Base-by-base conservation (phyloP, 805 yeast genomes). In the Metschnikowia gruessii region DNA sequence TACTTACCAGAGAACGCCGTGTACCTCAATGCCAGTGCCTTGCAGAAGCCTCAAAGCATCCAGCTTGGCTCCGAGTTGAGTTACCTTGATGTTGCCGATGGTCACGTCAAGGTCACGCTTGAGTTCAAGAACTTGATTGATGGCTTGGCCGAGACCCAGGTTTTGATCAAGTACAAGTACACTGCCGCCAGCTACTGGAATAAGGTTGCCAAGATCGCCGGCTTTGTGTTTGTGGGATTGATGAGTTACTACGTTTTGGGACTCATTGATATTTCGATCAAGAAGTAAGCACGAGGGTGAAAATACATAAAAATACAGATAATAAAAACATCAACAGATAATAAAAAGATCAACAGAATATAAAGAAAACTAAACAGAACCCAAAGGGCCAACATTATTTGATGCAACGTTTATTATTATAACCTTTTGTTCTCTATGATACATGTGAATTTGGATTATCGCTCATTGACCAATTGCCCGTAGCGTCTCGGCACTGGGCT, bases 1-100 rank as follows among this genome's bases (percentile, higher is more conserved):
- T 83, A 81, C 58, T 77, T 94, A 54, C 99, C 99, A 11, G 97
- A 94, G 67, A 92, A 91, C 40, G 85, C 98, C 5, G 72, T 74
- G 53, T 69, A 76, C 42, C 52, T 77, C 38, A 80, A 74, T 48
- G 74, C 85, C 35, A 69, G 78, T 16, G 74, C 85, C 15, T 86
- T 94, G 16, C 62, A 83, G 37, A 62, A 64, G 3, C 68, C 68
- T 50, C 62, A 63, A 19, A 59, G 62, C 3, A 39, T 69, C 24
- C 42, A 40, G 1, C 60, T 69, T 16, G 63, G 62, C n/a, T 53
- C 61, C 43, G 76, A 76, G 58, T 64, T 70, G 43, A 82, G 87
- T 3, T 86, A 77, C 64, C 79, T 92, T 54, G 99, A 92, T 64
- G 73, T 83, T 54, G 68, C 80, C 21, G 67, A 74, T 21, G 97